A percentile compares a stretch with the other conserved stretches of the same genome.
phyloP scores from a whole-genome alignment of 2,329 filamentous ascomycete genomes.

The Aspergillus quadricinctus region DNA sequence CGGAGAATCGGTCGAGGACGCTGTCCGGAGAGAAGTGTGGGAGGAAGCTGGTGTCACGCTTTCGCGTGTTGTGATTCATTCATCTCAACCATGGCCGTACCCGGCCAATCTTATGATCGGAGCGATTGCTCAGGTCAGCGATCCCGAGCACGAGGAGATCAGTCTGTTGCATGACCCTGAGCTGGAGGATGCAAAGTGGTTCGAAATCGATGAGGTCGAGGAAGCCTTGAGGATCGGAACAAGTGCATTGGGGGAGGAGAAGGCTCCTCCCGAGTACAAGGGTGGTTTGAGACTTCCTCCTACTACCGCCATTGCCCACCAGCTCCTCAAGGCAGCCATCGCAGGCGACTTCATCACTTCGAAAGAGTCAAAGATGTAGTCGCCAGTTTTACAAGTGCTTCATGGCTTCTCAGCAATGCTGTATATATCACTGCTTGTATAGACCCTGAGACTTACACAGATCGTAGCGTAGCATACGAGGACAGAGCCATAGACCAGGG shows the following conservation, averaged over 20 bases:
- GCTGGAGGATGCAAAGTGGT: constrained; percentile 87
- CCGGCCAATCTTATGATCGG: constrained; percentile 81
- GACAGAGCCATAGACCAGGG: not conserved
- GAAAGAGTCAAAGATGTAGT: constrained; percentile 46
- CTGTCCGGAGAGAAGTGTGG: constrained; percentile 78
- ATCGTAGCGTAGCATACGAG: not conserved
- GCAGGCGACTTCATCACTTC: constrained; percentile 63
- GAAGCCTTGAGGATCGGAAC: constrained; percentile 66
- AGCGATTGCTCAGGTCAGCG: constrained; percentile 75
- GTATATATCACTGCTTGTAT: not conserved
- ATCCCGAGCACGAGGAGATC: constrained; percentile 74
- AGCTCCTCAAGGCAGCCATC: constrained; percentile 74
- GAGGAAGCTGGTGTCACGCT: constrained; percentile 76
- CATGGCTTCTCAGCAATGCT: not conserved
- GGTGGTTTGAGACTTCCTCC: constrained; percentile 78
- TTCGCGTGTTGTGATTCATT: constrained; percentile 75
- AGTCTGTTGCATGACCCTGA: constrained; percentile 84
- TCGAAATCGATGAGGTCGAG: constrained; percentile 71
- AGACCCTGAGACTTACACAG: not conserved
- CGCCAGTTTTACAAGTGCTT: not conserved
- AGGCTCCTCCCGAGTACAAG: constrained; percentile 62
- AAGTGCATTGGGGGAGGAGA: constrained; percentile 64
- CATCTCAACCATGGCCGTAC: constrained; percentile 83
- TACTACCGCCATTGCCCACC: constrained; percentile 85
- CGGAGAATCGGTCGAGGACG: constrained; percentile 79